These are phyloP conservation scores for Calendula officinalis DNA, from an alignment of 129 eudicot genomes.

Conservation along the genomic window DNA sequence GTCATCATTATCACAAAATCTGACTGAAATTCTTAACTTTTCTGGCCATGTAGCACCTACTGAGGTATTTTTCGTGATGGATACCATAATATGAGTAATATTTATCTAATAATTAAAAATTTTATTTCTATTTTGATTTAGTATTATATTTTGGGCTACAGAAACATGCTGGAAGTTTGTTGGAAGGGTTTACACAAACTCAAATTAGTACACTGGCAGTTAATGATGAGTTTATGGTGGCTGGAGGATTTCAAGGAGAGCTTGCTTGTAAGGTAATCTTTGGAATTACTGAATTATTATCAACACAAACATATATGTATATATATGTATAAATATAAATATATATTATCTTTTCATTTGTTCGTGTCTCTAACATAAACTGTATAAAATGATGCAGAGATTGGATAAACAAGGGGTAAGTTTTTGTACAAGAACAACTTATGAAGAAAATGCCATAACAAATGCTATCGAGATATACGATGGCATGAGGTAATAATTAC, in stretches of 20 bases:
- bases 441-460: neutral
- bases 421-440: neutral
- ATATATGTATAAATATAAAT: no score
- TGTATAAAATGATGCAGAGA: neutral
- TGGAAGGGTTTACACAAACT: constrained; percentile 69
- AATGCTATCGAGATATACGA: neutral
- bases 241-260: constrained; percentile 83
- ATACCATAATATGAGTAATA: no score
- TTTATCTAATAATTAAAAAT: neutral
- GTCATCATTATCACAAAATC: constrained; percentile 54
- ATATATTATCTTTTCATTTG: no score
- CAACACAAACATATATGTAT: no score
- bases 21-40: constrained; percentile 58
- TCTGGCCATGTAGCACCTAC: constrained; percentile 72
- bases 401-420: neutral
- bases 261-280: constrained; percentile 60
- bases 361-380: neutral
- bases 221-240: constrained; percentile 50
- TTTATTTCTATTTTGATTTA: neutral
- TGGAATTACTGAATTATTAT: no score
- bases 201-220: constrained; percentile 80
- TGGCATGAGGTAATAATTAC: neutral
- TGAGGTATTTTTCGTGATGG: constrained; percentile 31
- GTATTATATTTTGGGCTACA: constrained; percentile 1
- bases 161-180: constrained; percentile 63